Percentiles rank a stretch among this genome's conserved stretches.
Evolutionary conservation across 768 basidiomycete genomes (phyloP).

Genomic region (Boletellus ananiceps): DNA sequence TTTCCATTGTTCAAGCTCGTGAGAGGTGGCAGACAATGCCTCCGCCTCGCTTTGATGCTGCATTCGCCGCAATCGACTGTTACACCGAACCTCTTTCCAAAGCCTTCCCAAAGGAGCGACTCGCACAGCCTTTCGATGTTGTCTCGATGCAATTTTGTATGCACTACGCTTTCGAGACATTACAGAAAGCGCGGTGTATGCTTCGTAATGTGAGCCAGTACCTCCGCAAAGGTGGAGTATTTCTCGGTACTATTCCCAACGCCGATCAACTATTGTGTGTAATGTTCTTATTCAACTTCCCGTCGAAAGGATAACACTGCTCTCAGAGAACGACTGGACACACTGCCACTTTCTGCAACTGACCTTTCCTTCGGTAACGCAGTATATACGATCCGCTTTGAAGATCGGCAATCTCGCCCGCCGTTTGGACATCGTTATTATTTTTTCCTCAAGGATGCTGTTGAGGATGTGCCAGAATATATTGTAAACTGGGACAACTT

Average conservation of each 20-base stretch:
- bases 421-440: slow-evolving; percentile 89
- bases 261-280: slow-evolving; percentile 78
- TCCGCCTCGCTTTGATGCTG: slow-evolving; percentile 62
- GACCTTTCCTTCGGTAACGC: slow-evolving; percentile 86
- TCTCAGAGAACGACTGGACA: slow-evolving; percentile 65
- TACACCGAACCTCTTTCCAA: slow-evolving; percentile 69
- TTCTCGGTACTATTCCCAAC: slow-evolving; percentile 96
- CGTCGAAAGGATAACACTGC: slow-evolving; percentile 12
- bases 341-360: slow-evolving; percentile 56
- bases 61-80: slow-evolving; percentile 86
- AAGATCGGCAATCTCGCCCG: slow-evolving; percentile 56
- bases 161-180: slow-evolving; percentile 98
- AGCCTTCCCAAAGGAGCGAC: slow-evolving; percentile 57
- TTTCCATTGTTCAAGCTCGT: slow-evolving; percentile 88
- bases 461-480: slow-evolving; percentile 96
- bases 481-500: slow-evolving; percentile 96
- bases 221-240: slow-evolving; percentile 81
- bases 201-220: slow-evolving; percentile 81
- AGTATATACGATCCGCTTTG: slow-evolving; percentile 87
- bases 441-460: slow-evolving; percentile 92
- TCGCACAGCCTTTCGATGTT: slow-evolving; percentile 78
- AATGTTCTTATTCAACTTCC: slow-evolving; percentile 3
- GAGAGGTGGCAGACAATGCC: slow-evolving; percentile 56
- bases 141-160: slow-evolving; percentile 99
- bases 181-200: slow-evolving; percentile 85